Evolutionary conservation across 2,329 filamentous ascomycete species (phyloP).

Genomic region (Tolypocladium endophyticum): DNA sequence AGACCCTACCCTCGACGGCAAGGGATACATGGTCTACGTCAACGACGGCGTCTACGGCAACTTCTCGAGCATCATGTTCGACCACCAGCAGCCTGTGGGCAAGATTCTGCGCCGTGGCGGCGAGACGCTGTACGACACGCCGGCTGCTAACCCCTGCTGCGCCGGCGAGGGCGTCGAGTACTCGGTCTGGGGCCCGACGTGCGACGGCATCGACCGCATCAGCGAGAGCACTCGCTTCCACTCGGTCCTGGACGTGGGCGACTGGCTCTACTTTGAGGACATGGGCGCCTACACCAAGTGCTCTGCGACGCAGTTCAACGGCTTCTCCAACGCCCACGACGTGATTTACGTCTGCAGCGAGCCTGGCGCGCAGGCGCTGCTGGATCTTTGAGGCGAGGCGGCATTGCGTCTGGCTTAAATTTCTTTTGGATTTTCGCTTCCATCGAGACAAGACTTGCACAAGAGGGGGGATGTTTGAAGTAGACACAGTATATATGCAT

Average conservation of each 20-base stretch:
- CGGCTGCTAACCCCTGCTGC: conserved; percentile 34
- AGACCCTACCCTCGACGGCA: conserved; percentile 52
- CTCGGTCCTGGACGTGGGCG: conserved; percentile 75
- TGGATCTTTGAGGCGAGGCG: conserved; percentile 22
- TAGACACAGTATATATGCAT: not conserved
- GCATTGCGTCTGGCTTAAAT: not conserved
- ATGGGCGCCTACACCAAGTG: conserved; percentile 99
- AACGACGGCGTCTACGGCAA: conserved; percentile 98
- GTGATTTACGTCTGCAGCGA: conserved; percentile 94
- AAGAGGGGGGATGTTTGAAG: not conserved
- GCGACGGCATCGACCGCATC: conserved; percentile 95
- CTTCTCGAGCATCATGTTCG: conserved; percentile 98
- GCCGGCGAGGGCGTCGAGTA: conserved; percentile 58
- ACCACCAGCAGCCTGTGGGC: conserved; percentile 85
- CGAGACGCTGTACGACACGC: conserved; percentile 47
- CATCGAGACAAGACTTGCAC: not conserved
- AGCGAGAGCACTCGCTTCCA: conserved; percentile 68
- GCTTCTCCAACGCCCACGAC: conserved; percentile 86
- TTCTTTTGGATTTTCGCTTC: not conserved
- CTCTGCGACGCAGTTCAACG: conserved; percentile 95
- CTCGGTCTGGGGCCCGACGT: conserved; percentile 96
- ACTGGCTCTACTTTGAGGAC: conserved; percentile 97
- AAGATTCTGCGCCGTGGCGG: conserved; percentile 61
- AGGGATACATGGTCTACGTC: conserved; percentile 91
- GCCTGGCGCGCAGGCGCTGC: conserved; percentile 67